phyloP scores from a whole-genome alignment of 2,329 filamentous ascomycete genomes.

The Cercospora zeae-maydis region DNA sequence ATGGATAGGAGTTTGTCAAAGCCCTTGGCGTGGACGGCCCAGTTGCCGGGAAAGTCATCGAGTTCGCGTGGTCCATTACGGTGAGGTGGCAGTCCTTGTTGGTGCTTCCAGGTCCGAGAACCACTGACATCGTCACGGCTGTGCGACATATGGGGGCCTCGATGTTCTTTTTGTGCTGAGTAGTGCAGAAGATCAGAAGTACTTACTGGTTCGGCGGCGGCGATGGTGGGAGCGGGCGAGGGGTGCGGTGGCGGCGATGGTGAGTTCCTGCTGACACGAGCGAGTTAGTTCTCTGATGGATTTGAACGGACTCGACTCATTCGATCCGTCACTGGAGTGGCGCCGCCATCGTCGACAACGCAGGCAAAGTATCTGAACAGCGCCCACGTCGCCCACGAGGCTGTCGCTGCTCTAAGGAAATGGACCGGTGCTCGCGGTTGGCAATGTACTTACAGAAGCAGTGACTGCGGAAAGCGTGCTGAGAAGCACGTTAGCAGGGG shows the following conservation, averaged over 20 bases:
- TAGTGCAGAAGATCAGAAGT: neutral
- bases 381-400: neutral
- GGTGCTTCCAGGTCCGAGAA: neutral
- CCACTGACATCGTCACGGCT: neutral
- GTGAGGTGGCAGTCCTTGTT: neutral
- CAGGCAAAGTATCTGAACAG: neutral
- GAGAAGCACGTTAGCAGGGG: constrained; percentile 1
- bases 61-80: neutral
- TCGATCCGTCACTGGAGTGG: neutral
- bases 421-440: neutral
- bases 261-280: neutral
- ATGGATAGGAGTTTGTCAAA: neutral
- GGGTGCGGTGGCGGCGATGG: neutral
- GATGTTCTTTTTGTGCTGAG: constrained; percentile 4
- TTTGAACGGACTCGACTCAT: neutral
- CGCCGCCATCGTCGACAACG: neutral
- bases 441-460: constrained; percentile 5
- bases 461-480: neutral
- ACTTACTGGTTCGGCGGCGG: neutral
- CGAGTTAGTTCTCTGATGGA: neutral
- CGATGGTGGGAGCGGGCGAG: too few relatives aligned
- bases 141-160: constrained; percentile 1
- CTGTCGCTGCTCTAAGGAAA: neutral
- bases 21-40: neutral
- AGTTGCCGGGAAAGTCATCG: neutral